Evolutionary conservation across 2,329 filamentous ascomycete genomes (phyloP).

Genomic region (Cyphellophora europaea): DNA sequence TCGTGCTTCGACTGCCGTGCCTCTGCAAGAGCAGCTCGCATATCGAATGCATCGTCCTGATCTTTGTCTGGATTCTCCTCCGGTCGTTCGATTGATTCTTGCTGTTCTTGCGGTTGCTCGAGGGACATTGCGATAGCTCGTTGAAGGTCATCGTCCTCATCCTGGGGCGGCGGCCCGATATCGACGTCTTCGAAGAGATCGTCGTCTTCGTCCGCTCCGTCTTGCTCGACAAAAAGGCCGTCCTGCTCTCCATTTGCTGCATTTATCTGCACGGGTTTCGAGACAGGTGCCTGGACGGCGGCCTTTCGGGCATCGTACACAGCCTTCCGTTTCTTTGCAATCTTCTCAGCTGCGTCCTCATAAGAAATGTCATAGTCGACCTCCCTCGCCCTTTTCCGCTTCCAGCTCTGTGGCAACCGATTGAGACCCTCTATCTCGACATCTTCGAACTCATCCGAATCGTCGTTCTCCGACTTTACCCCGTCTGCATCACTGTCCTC

Average conservation of each 20-base stretch:
- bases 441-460: conserved; percentile 79
- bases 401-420: conserved; percentile 57
- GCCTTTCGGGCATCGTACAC: conserved; percentile 34
- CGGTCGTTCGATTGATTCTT: conserved; percentile 19
- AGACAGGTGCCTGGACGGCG: conserved; percentile 4
- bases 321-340: conserved; percentile 36
- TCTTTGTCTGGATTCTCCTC: conserved; percentile 42
- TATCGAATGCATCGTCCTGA: conserved; percentile 56
- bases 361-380: conserved; percentile 28
- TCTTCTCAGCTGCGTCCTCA: conserved; percentile 21
- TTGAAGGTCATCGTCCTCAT: conserved; percentile 61
- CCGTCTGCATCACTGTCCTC: conserved; percentile 43
- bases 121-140: conserved; percentile 80
- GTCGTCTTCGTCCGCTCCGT: conserved; percentile 32
- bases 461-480: conserved; percentile 22
- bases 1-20: conserved; percentile 53
- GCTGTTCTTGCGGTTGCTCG: conserved; percentile 35
- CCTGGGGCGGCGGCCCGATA: conserved; percentile 24
- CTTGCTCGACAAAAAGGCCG: conserved; percentile 46
- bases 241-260: conserved; percentile 33
- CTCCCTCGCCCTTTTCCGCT: conserved; percentile 25
- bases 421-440: conserved; percentile 87
- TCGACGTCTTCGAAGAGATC: conserved; percentile 45
- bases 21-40: conserved; percentile 65
- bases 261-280: not conserved